These are phyloP conservation scores for Beauveria pseudobassiana DNA, from an alignment of 2,329 filamentous ascomycete species.

Conservation along the genomic window DNA sequence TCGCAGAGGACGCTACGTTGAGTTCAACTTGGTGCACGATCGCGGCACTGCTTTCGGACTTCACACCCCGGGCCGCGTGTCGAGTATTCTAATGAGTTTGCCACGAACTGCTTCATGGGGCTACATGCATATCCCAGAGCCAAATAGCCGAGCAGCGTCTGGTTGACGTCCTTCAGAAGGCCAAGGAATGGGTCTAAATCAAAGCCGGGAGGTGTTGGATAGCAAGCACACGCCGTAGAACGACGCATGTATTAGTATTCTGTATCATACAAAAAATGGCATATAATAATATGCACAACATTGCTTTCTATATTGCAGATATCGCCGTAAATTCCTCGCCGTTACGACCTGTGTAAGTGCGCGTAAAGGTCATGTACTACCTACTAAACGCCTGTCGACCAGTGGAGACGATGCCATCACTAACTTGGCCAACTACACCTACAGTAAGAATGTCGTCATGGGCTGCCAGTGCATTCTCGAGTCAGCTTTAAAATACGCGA, in stretches of 20 bases:
- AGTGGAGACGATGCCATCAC: neutral
- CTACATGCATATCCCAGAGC: slow-evolving; percentile 86
- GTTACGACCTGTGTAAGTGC: neutral
- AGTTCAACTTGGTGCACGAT: slow-evolving; percentile 97
- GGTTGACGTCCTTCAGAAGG: slow-evolving; percentile 60
- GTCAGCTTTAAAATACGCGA: neutral
- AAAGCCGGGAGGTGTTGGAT: neutral
- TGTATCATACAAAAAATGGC: neutral
- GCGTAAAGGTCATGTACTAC: neutral
- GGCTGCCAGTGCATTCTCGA: neutral
- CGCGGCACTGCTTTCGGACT: slow-evolving; percentile 90
- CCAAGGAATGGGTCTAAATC: slow-evolving; percentile 57
- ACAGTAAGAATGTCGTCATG: neutral
- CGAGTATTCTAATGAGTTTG: slow-evolving; percentile 95
- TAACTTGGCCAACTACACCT: neutral
- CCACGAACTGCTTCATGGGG: slow-evolving; percentile 89
- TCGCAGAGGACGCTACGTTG: slow-evolving; percentile 87
- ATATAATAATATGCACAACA: neutral
- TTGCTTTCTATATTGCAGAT: neutral
- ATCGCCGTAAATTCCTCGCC: no score
- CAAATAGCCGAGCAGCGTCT: slow-evolving; percentile 70
- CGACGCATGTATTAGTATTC: neutral
- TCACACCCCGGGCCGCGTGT: slow-evolving; percentile 82
- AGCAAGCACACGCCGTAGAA: neutral
- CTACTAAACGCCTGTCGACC: neutral